Conservation (phyloP, 1,139 yeast species). For the Diutina rugosa region DNA sequence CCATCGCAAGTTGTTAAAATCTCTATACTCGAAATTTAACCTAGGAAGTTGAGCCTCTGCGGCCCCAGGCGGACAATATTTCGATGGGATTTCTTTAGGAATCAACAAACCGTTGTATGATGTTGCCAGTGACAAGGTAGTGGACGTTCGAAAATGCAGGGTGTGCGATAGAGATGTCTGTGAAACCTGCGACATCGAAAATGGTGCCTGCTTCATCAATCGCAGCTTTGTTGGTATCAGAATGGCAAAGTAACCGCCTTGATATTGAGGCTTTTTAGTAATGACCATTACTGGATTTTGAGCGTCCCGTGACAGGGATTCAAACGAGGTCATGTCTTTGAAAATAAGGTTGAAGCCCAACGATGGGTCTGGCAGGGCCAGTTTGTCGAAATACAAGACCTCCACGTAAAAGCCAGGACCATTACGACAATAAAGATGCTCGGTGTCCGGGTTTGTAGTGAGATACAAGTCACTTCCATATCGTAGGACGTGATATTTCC, state of each 20-base stretch:
- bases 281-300: constrained; percentile 18
- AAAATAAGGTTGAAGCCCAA: constrained; percentile 20
- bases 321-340: constrained; percentile 17
- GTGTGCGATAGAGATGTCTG: neutral
- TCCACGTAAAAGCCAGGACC: constrained; percentile 47
- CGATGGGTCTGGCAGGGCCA: constrained; percentile 1
- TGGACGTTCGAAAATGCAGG: neutral
- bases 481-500: constrained; percentile 48
- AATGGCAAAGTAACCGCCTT: constrained; percentile 21
- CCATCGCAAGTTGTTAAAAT: constrained; percentile 19
- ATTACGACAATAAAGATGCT: constrained; percentile 40
- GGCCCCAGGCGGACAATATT: constrained; percentile 2
- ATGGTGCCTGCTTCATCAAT: constrained; percentile 3
- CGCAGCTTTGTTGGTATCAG: constrained; percentile 4
- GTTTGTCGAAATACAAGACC: constrained; percentile 9
- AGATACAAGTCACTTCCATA: constrained; percentile 38
- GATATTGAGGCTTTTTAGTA: constrained; percentile 13
- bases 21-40: constrained; percentile 20
- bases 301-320: constrained; percentile 8
- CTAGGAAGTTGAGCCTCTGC: constrained; percentile 3
- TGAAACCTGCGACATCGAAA: constrained; percentile 13
- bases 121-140: neutral
- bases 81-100: neutral
- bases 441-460: constrained; percentile 46
- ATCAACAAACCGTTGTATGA: neutral